Base-by-base conservation (phyloP, 495 filamentous ascomycete species). In the Evansstolkia leycettana region DNA sequence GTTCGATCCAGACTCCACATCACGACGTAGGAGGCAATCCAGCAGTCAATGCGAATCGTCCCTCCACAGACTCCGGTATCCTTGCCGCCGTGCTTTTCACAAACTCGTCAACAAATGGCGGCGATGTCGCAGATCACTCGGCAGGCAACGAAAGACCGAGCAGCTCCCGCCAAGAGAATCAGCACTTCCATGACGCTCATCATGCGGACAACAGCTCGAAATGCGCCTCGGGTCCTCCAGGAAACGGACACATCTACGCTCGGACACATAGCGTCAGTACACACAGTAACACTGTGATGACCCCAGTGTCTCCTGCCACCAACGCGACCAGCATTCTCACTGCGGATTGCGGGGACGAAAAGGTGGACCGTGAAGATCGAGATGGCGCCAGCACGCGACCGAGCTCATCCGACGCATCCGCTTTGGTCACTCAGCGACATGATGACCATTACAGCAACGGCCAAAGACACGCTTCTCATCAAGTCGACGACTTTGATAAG, bases 241-340 rank as follows among this genome's bases (percentile, higher is more conserved):
- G n/a, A n/a, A 57, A 62, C 31, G 54, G 60, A 25, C 60, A 62
- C 33, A 64, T 60, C 33, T 60, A 57, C 42, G 60, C 64, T 6
- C 61, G 62, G 5, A 62, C 60, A 7, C 63, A 67, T 18, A 64
- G 61, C 34, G 39, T 56, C 39, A 56, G 59, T 40, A 58, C 58
- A 2, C 58, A 61, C 39, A 61, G 62, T 41, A 67, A 64, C 39
- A 60, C 51, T 28, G 44, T 41, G 40, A 62, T 58, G 58, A 58
- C 60, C 2, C 55, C 57, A 9, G 62, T 60, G 5, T 70, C 69
- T 11, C 67, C 67, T 2, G 58, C 58, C 7, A 72, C 67, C 13
- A 68, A 71, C 37, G 69, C 66, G 10, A 67, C 69, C 5, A 72
- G 69, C 42, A 58, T 69, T 30, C 47, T 72, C 17, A 62, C 61